Conservation (phyloP, 768 basidiomycete species). For the Holtermannia corniformis region DNA sequence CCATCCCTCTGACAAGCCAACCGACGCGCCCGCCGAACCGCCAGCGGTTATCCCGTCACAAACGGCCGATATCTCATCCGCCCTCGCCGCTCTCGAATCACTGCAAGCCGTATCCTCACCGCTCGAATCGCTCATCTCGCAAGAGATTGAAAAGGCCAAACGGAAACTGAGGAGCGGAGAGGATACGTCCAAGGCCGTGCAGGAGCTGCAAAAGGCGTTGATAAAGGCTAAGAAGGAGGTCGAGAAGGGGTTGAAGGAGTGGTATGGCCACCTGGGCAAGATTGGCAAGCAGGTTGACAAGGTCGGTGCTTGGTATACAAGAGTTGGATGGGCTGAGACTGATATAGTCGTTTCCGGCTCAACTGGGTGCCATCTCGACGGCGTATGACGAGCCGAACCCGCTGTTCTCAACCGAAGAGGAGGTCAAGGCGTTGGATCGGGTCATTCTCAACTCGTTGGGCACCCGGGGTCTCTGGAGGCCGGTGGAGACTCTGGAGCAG, state of each 20-base stretch:
- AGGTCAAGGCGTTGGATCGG: conserved; percentile 21
- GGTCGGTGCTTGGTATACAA: conserved; percentile 53
- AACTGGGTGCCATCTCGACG: conserved; percentile 22
- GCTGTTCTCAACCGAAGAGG: conserved; percentile 25
- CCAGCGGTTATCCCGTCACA: neutral
- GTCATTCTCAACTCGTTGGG: conserved; percentile 33
- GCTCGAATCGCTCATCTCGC: conserved; percentile 24
- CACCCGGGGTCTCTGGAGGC: conserved; percentile 32
- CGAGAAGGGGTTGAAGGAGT: conserved; percentile 79
- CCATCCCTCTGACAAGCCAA: neutral
- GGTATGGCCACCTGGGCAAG: conserved; percentile 64
- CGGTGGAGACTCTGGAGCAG: conserved; percentile 28
- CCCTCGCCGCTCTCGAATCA: conserved; percentile 27
- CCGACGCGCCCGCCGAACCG: no score
- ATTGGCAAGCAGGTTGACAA: conserved; percentile 86
- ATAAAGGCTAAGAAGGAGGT: conserved; percentile 71
- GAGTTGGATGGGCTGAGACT: no score
- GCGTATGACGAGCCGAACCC: conserved; percentile 31
- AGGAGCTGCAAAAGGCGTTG: conserved; percentile 43
- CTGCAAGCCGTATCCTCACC: conserved; percentile 24
- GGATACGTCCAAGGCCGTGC: conserved; percentile 21
- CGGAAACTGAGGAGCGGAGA: conserved; percentile 19
- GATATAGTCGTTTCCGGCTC: conserved; percentile 29
- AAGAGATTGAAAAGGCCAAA: conserved; percentile 20
- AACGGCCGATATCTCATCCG: conserved; percentile 20